These are phyloP conservation scores for Diaporthe vaccinii DNA, from an alignment of 2,329 filamentous ascomycete species.

Conservation along the genomic window DNA sequence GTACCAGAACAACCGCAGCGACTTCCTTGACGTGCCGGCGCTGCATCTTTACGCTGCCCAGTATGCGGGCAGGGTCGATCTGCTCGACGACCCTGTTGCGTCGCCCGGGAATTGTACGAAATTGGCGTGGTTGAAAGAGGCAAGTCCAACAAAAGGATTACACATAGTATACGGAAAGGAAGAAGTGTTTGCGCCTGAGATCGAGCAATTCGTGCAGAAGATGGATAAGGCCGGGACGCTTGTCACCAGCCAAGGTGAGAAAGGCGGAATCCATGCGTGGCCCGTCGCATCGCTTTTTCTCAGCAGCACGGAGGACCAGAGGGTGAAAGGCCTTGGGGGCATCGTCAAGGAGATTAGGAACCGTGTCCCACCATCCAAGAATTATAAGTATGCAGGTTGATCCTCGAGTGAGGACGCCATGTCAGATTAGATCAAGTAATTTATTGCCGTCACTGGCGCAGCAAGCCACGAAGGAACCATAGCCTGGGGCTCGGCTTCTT, in stretches of 20 bases:
- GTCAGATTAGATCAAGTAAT: slow-evolving; percentile 79
- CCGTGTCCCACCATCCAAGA: slow-evolving; percentile 42
- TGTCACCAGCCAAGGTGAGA: slow-evolving; percentile 71
- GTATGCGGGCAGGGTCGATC: slow-evolving; percentile 69
- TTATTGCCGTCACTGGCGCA: slow-evolving; percentile 43
- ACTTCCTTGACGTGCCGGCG: slow-evolving; percentile 78
- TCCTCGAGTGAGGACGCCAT: slow-evolving; percentile 46
- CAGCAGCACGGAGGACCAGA: slow-evolving; percentile 60
- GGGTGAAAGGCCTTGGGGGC: slow-evolving; percentile 64
- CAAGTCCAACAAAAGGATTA: slow-evolving; percentile 76
- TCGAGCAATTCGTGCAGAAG: slow-evolving; percentile 69
- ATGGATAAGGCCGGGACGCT: slow-evolving; percentile 67
- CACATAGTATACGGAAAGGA: slow-evolving; percentile 80
- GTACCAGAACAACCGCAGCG: slow-evolving; percentile 78
- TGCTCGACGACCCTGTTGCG: slow-evolving; percentile 66
- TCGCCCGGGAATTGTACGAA: slow-evolving; percentile 81
- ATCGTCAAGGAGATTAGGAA: slow-evolving; percentile 56
- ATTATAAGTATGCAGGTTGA: slow-evolving; percentile 46
- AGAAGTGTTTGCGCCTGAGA: slow-evolving; percentile 82
- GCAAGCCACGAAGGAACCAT: slow-evolving; percentile 61
- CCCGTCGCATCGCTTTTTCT: slow-evolving; percentile 77
- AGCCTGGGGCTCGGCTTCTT: slow-evolving; percentile 65
- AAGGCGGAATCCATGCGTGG: slow-evolving; percentile 84
- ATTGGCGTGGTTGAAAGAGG: slow-evolving; percentile 73
- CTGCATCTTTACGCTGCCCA: slow-evolving; percentile 79